Evolutionary conservation across 1,139 yeast genomes (phyloP).

Genomic region (Yamadazyma sp.): DNA sequence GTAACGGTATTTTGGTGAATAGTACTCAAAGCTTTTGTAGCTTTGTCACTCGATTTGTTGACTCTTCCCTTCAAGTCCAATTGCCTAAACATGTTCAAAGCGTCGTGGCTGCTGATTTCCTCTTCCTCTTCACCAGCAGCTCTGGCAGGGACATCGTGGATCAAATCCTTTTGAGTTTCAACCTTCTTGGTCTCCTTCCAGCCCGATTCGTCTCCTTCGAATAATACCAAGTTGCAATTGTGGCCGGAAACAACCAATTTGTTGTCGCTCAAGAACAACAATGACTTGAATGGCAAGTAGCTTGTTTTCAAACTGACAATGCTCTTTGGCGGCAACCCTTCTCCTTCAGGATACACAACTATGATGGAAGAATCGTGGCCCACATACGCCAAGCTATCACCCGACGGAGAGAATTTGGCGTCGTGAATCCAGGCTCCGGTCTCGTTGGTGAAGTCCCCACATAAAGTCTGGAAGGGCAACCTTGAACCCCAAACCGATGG

Average conservation of each 20-base stretch:
- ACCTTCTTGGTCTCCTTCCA: conserved; percentile 69
- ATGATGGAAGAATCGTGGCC: conserved; percentile 77
- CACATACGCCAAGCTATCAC: conserved; percentile 76
- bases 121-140: conserved; percentile 50
- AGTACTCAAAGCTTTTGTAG: conserved; percentile 59
- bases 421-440: conserved; percentile 94
- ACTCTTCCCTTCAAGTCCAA: conserved; percentile 90
- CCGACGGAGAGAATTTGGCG: conserved; percentile 80
- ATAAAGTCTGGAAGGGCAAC: conserved; percentile 90
- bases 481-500: conserved; percentile 92
- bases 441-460: conserved; percentile 77
- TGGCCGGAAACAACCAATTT: conserved; percentile 87
- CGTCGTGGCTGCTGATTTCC: conserved; percentile 73
- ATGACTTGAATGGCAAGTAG: conserved; percentile 77
- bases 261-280: conserved; percentile 65
- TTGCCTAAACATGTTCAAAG: conserved; percentile 93
- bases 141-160: conserved; percentile 33
- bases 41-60: conserved; percentile 35
- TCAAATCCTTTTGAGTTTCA: conserved; percentile 52
- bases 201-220: conserved; percentile 64
- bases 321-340: conserved; percentile 52
- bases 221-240: conserved; percentile 87
- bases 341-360: conserved; percentile 75
- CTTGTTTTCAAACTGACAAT: conserved; percentile 59
- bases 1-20: conserved; percentile 92